A percentile compares a stretch with the other conserved stretches of the same genome.
These are phyloP conservation scores for Populus euphratica DNA, from an alignment of 345 rosid genomes.

Conservation along the genomic window DNA sequence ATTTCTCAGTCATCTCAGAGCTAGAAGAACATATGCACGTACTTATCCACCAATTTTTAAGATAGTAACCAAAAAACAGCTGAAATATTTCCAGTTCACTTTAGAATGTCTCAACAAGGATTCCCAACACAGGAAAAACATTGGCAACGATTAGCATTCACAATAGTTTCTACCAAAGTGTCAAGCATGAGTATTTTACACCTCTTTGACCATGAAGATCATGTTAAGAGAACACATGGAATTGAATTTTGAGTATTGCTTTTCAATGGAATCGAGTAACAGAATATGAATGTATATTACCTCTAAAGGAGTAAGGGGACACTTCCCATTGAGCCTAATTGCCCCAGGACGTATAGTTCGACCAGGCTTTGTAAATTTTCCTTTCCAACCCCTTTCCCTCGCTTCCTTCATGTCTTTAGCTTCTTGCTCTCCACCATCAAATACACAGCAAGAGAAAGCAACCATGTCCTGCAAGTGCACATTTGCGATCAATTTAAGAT, in stretches of 20 bases:
- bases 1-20: neutral
- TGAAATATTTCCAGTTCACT: neutral
- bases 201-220: neutral
- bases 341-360: slow-evolving; percentile 97
- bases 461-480: slow-evolving; percentile 82
- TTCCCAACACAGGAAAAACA: neutral
- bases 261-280: neutral
- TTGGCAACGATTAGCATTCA: neutral
- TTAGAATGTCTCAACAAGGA: neutral
- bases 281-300: slow-evolving; percentile 26
- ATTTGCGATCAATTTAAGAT: slow-evolving; percentile 12
- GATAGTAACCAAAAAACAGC: neutral
- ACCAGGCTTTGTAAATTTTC: slow-evolving; percentile 95
- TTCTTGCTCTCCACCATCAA: slow-evolving; percentile 94
- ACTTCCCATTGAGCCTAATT: slow-evolving; percentile 89
- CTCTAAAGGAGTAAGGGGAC: slow-evolving; percentile 98
- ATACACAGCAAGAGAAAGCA: slow-evolving; percentile 98
- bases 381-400: slow-evolving; percentile 97
- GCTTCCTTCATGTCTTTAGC: slow-evolving; percentile 82
- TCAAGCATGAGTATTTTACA: neutral
- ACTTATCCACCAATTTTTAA: neutral
- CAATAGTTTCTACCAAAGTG: neutral
- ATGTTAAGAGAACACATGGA: neutral
- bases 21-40: neutral
- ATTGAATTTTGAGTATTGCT: neutral